Base-by-base conservation (phyloP, 768 basidiomycete species). In the Tulasnella sp. region DNA sequence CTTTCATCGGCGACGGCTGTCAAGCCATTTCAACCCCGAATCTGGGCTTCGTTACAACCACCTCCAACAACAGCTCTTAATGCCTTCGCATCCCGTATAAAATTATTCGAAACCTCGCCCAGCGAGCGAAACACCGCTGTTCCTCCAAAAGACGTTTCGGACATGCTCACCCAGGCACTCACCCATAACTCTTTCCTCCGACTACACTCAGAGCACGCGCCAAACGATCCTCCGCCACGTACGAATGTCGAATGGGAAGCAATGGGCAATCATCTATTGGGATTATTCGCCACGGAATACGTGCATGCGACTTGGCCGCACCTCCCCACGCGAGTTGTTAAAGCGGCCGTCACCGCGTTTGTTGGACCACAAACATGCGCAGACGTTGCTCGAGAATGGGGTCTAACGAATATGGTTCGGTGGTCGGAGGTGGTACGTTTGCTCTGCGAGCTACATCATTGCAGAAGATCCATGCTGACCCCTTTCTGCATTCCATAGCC, bases 311-410 rank as follows among this genome's bases (percentile, higher is more conserved):
- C 80, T 42, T 97, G 85, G 68, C 94, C 94, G 0, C 83, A 93
- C 65, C 77, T 98, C 25, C 94, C 94, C 1, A 91, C 89, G 19
- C 82, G 88, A 54, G 91, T 91, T 21, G 71, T 89, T 63, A 93
- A 96, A 71, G 86, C 88, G 5, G 91, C 88, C 12, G 80, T 94
- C 58, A 91, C 87, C 39, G 88, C 91, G 53, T 87, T 89, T 68
- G 93, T 92, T 31, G 94, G 94, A 12, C 83, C 88, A 14, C 72
- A 79, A 62, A 83, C 85, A 4, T 90, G 88, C 65, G 81, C 86
- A 37, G 80, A 76, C 62, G 83, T 97, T 49, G 93, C 93, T 23
- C 79, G 82, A 58, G 86, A 91, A 70, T 82, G 84, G 75, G 90
- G 88, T 60, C 86, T 82, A 17, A 69, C 77, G 19, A 82, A 83